Conservation (phyloP, 2,329 filamentous ascomycete species). For the Fusarium fujikuroi region DNA sequence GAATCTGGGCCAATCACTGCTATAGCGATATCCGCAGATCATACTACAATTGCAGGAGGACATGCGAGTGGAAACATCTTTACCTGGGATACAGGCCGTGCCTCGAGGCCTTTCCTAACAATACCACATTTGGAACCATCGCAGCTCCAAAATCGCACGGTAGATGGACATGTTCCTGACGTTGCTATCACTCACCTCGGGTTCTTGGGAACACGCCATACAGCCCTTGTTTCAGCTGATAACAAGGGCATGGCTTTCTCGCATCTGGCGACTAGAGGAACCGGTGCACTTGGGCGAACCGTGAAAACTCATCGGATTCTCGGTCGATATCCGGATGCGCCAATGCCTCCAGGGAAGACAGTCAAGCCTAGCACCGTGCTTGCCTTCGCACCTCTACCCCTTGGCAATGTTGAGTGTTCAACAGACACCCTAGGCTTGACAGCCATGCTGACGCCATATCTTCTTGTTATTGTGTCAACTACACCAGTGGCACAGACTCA, state of each 20-base stretch:
- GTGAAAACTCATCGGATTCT: constrained; percentile 92
- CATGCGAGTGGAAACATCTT: constrained; percentile 93
- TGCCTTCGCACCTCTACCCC: constrained; percentile 87
- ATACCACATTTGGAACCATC: constrained; percentile 80
- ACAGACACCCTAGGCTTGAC: constrained; percentile 91
- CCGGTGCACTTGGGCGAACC: constrained; percentile 83
- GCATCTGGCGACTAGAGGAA: constrained; percentile 90
- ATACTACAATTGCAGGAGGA: constrained; percentile 89
- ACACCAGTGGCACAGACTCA: constrained; percentile 97
- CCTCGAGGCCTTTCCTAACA: constrained; percentile 87
- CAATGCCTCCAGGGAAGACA: constrained; percentile 69
- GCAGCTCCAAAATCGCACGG: constrained; percentile 71
- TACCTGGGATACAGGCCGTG: constrained; percentile 90
- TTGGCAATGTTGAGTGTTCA: constrained; percentile 92
- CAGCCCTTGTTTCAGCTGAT: constrained; percentile 93
- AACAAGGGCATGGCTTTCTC: constrained; percentile 98
- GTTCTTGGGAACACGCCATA: constrained; percentile 92
- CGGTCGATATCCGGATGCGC: constrained; percentile 84
- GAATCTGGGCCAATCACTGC: constrained; percentile 91
- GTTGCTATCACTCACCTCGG: constrained; percentile 89
- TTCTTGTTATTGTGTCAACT: constrained; percentile 96
- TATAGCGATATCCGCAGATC: constrained; percentile 91
- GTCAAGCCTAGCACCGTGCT: constrained; percentile 95
- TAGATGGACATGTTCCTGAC: constrained; percentile 84
- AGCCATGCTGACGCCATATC: constrained; percentile 93